Conservation (phyloP, 208 protist genomes). For the Wallacemonas sp. region DNA sequence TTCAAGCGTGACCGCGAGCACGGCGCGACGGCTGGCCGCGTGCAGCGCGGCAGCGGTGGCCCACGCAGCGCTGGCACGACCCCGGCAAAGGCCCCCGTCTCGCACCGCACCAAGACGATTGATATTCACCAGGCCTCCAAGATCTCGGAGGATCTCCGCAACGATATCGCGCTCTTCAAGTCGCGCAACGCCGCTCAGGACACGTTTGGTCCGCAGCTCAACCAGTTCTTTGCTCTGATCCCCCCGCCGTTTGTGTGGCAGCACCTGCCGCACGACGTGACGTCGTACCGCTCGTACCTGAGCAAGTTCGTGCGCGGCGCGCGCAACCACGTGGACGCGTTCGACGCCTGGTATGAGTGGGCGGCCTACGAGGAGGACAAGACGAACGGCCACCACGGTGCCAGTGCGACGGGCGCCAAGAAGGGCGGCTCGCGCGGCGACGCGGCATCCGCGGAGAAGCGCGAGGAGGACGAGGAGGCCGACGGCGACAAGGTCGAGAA, state of each 20-base stretch:
- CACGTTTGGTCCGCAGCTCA: conserved; percentile 57
- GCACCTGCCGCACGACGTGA: conserved; percentile 72
- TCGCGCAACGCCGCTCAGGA: conserved; percentile 36
- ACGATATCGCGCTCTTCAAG: conserved; percentile 72
- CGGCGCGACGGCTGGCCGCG: neutral
- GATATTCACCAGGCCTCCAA: conserved; percentile 83
- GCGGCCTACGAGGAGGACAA: conserved; percentile 70
- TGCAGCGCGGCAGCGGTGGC: neutral
- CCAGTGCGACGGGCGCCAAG: conserved; percentile 20
- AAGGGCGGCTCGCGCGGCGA: conserved; percentile 18
- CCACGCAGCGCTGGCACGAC: neutral
- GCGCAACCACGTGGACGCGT: conserved; percentile 54
- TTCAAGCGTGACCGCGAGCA: conserved; percentile 40
- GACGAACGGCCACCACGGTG: conserved; percentile 20
- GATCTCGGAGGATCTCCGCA: conserved; percentile 66
- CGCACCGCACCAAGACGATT: conserved; percentile 60
- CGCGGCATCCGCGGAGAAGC: conserved; percentile 17
- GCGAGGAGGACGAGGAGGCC: conserved; percentile 14
- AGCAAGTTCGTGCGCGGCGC: conserved; percentile 67
- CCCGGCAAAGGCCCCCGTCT: conserved; percentile 10
- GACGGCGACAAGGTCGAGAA: conserved; percentile 14
- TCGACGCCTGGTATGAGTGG: conserved; percentile 87
- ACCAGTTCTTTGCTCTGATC: conserved; percentile 71
- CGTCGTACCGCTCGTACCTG: conserved; percentile 70
- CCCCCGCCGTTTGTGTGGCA: conserved; percentile 78